Evolutionary conservation across 345 rosid genomes (phyloP).

Genomic region (Citropsis articulata): DNA sequence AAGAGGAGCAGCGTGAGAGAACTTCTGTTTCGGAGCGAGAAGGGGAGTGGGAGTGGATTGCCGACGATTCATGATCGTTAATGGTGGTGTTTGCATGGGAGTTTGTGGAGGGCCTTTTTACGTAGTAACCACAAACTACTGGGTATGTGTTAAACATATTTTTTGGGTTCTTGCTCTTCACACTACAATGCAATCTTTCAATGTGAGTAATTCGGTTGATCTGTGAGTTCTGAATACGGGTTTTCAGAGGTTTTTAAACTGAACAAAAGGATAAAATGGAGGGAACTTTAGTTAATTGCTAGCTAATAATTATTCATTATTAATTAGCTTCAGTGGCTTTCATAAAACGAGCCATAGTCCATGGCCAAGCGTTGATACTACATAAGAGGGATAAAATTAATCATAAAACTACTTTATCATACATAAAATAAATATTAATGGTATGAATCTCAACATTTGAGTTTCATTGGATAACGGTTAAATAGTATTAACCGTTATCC

Average conservation of each 20-base stretch:
- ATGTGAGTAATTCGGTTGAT: neutral
- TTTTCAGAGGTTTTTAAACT: conserved; percentile 1
- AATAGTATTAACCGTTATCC: accelerated
- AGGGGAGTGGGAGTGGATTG: conserved; percentile 34
- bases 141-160: conserved; percentile 31
- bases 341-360: neutral
- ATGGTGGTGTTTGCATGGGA: conserved; percentile 50
- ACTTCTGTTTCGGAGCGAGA: conserved; percentile 24
- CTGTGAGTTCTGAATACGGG: neutral
- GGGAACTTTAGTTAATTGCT: neutral
- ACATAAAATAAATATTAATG: no score
- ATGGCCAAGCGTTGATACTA: neutral
- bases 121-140: conserved; percentile 47
- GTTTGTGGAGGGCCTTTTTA: conserved; percentile 69
- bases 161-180: conserved; percentile 41
- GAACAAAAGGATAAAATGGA: neutral
- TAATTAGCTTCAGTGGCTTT: neutral
- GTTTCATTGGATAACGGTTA: no score
- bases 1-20: conserved; percentile 47
- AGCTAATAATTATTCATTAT: no score
- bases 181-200: neutral
- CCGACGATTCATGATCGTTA: conserved; percentile 21
- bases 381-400: neutral
- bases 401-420: no score
- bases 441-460: no score